Evolutionary conservation across 192 early-diverging fungal species (phyloP).

Genomic region (Phycomyces blakesleeanus): DNA sequence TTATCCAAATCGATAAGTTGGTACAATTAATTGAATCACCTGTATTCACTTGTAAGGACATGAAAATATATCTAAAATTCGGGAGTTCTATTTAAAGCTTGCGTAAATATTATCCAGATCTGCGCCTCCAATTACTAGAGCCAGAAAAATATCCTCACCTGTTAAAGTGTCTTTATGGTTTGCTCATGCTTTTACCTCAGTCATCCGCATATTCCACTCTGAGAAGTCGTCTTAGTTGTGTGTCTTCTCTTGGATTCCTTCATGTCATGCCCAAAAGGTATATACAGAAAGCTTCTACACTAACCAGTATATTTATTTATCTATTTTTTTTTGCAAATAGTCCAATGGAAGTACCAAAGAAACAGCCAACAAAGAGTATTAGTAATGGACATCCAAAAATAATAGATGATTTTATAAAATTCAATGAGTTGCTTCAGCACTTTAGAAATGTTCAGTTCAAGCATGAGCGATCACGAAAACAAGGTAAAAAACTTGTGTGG

Average conservation of each 20-base stretch:
- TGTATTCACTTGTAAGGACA: conserved; percentile 81
- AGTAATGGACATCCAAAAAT: conserved; percentile 11
- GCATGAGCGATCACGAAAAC: conserved; percentile 68
- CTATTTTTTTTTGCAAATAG: not conserved
- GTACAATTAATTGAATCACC: conserved; percentile 97
- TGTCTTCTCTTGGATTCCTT: conserved; percentile 65
- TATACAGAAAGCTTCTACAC: no score
- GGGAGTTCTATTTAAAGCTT: not conserved
- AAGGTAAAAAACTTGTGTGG: conserved; percentile 11
- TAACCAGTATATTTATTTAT: not conserved
- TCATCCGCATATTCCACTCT: conserved; percentile 94
- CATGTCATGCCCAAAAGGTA: conserved; percentile 58
- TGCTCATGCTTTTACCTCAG: conserved; percentile 97
- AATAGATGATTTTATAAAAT: conserved; percentile 47
- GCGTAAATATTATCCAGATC: conserved; percentile 38
- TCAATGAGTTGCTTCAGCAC: conserved; percentile 67
- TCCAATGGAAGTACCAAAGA: conserved; percentile 12
- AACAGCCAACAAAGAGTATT: conserved; percentile 12
- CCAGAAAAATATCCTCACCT: conserved; percentile 86
- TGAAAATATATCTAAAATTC: not conserved
- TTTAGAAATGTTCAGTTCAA: conserved; percentile 68
- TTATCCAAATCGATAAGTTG: conserved; percentile 97
- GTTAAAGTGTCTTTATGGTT: conserved; percentile 89
- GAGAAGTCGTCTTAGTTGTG: conserved; percentile 87
- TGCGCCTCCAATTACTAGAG: conserved; percentile 92